Base-by-base conservation (phyloP, 345 rosid species). In the Nephelium lappaceum region DNA sequence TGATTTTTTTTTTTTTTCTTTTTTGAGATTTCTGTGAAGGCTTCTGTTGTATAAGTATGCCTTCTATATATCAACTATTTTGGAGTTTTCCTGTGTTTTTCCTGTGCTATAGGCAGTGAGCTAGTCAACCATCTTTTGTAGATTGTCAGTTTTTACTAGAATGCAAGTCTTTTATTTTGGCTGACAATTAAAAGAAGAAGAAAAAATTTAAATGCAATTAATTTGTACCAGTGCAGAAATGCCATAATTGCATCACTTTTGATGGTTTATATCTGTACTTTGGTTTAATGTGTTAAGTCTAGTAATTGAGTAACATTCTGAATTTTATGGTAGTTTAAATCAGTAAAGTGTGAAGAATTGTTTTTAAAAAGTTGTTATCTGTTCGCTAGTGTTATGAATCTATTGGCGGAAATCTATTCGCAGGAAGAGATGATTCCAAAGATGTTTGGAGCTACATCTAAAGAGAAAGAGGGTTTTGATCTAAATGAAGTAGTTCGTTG, bases 331-430 rank as follows among this genome's bases (percentile, higher is more conserved):
- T 72, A 72, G 68, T 81, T 61, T 81, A n/a, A 74, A 74, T 74
- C 24, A 31, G 47, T 47, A 23, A 51, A 76, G 47, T 66, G 4
- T 80, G 69, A 55, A 49, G 70, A 62, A 74, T 62, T 64, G 57
- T 41, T 31, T 75, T 53, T 77, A 75, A 77, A 75, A 69, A 57
- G 27, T 43, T 72, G 23, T 78, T 81, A 69, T 55, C 21, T 73
- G 71, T 76, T 82, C 88, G 93, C 95, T 43, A 96, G 99, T 84
- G 98, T 96, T 82, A 96, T 96, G 99, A 96, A 96, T 86, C 91
- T 96, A 72, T 85, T 96, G 86, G 99, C 99, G 60, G 99, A 96
- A 85, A 93, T 96, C 73, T 96, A 94, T 86, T 96, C 98, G 78
- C 99, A 94, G 87, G 97, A 94, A 80, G 94, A 86, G 81, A 93